Evolutionary conservation across 2,329 filamentous ascomycete species (phyloP).

Genomic region (Colletotrichum nymphaeae): DNA sequence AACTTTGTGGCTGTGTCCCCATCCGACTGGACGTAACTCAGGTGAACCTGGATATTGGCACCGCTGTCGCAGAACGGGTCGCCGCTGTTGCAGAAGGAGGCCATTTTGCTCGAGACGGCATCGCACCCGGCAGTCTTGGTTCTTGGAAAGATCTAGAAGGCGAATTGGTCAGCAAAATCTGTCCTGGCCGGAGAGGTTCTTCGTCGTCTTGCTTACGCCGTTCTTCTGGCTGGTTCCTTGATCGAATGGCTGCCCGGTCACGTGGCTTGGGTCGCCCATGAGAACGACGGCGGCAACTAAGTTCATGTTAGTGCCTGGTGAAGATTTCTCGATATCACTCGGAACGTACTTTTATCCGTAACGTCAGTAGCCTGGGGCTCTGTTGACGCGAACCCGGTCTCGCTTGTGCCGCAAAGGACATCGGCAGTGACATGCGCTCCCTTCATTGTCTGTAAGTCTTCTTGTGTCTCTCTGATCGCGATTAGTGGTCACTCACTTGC

Average conservation of each 20-base stretch:
- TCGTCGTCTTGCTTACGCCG: conserved; percentile 46
- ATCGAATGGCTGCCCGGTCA: conserved; percentile 48
- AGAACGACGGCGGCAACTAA: conserved; percentile 53
- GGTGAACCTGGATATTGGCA: conserved; percentile 42
- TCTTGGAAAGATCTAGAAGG: conserved; percentile 48
- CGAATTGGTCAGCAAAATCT: not conserved
- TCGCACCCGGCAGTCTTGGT: conserved; percentile 47
- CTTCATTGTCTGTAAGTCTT: conserved; percentile 31
- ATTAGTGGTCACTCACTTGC: conserved; percentile 43
- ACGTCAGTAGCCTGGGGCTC: conserved; percentile 42
- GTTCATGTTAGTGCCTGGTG: not conserved
- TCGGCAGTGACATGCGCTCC: conserved; percentile 53
- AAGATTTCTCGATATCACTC: not conserved
- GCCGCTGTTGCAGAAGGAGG: conserved; percentile 54
- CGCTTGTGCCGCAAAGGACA: conserved; percentile 50
- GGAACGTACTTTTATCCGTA: conserved; percentile 42
- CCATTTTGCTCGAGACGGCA: conserved; percentile 46
- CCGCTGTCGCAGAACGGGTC: conserved; percentile 54
- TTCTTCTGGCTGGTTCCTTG: conserved; percentile 48
- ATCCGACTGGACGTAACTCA: conserved; percentile 49
- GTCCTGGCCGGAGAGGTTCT: not conserved
- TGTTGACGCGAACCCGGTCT: conserved; percentile 40
- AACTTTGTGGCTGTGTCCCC: conserved; percentile 47
- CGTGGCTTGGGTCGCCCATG: conserved; percentile 55
- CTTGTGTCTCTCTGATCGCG: conserved; percentile 26